phyloP scores from a whole-genome alignment of 2,329 filamentous ascomycete species.

The Aspergillus transmontanensis region DNA sequence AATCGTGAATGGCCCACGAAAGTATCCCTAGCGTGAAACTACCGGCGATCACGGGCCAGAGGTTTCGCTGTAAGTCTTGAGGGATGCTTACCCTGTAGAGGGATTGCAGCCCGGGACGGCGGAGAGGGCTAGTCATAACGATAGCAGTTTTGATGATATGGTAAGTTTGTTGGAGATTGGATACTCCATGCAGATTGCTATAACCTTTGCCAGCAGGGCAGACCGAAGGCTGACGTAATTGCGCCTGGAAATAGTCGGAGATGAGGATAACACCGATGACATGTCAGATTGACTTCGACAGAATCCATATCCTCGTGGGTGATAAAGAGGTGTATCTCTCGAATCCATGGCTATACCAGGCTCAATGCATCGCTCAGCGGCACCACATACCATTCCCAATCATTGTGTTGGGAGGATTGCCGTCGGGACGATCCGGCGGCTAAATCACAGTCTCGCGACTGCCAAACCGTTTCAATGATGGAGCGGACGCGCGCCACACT shows the following conservation, averaged over 20 bases:
- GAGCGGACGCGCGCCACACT: constrained; percentile 40
- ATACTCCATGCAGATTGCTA: background rate
- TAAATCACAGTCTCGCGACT: constrained; percentile 31
- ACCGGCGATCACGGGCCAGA: background rate
- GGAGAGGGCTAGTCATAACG: background rate
- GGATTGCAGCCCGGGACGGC: background rate
- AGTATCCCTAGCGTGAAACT: background rate
- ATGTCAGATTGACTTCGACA: too few species aligned
- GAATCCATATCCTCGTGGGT: too few species aligned
- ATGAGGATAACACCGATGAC: background rate
- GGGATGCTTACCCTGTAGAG: background rate
- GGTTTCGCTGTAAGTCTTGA: background rate
- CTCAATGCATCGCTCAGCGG: constrained; percentile 11
- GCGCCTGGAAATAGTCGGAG: background rate
- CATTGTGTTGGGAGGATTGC: constrained; percentile 4
- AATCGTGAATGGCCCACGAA: background rate
- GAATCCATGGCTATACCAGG: background rate
- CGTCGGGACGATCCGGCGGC: background rate
- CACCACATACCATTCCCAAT: constrained; percentile 10
- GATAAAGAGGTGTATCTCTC: background rate
- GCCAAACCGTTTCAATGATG: constrained; percentile 45
- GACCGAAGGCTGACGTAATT: background rate
- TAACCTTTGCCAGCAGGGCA: too few species aligned
- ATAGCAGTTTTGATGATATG: background rate
- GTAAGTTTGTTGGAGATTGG: too few species aligned